A percentile compares a stretch with the other conserved stretches of the same genome.
Conservation (phyloP, 1,284 basidiomycete species). For the Heterobasidion occidentale region DNA sequence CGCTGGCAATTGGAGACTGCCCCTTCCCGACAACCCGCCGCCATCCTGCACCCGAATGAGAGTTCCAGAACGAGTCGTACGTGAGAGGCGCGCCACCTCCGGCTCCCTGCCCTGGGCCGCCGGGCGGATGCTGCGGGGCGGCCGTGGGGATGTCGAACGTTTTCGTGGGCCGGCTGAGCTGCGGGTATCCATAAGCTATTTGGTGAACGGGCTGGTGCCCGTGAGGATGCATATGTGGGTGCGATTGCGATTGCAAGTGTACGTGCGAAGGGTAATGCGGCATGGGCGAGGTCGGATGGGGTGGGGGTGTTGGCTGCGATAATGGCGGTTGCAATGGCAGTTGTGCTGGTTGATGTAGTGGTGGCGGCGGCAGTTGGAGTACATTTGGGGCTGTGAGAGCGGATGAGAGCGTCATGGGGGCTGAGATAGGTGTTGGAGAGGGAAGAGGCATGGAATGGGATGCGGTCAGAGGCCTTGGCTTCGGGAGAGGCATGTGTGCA, state of each 20-base stretch:
- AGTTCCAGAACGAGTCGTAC: slow-evolving; percentile 63
- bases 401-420: background rate
- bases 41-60: slow-evolving; percentile 27
- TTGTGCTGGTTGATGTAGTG: background rate
- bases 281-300: background rate
- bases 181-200: background rate
- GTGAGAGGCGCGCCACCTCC: slow-evolving; percentile 27
- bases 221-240: slow-evolving; percentile 8
- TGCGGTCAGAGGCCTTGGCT: background rate
- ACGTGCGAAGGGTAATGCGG: background rate
- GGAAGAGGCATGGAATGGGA: background rate
- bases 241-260: background rate
- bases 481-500: background rate
- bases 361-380: background rate
- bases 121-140: background rate
- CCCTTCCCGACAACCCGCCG: slow-evolving; percentile 1
- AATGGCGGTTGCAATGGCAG: background rate
- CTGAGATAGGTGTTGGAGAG: background rate
- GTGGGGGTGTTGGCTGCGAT: background rate
- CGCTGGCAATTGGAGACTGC: background rate
- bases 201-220: background rate
- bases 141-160: slow-evolving; percentile 13
- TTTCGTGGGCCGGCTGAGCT: slow-evolving; percentile 1
- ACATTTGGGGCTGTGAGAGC: background rate
- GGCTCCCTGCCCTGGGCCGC: background rate